phyloP scores from a whole-genome alignment of 768 basidiomycete species.

The Nevesoporus exiguus region DNA sequence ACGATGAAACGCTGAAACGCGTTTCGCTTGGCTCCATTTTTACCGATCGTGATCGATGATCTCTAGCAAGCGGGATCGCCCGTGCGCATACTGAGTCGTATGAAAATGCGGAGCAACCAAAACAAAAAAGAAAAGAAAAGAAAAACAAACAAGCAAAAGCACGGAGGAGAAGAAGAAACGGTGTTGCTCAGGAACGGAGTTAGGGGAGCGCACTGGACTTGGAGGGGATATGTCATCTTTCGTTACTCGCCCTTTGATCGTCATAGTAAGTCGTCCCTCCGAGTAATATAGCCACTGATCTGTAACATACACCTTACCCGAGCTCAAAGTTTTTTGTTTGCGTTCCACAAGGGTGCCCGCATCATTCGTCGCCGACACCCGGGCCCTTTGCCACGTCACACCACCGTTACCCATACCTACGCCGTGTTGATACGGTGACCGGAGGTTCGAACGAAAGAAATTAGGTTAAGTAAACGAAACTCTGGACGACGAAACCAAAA shows the following conservation, averaged over 20 bases:
- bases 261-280: too few species aligned
- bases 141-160: too few species aligned
- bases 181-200: too few species aligned
- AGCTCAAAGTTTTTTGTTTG: conserved; percentile 5
- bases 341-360: background rate
- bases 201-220: too few species aligned
- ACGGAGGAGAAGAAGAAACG: too few species aligned
- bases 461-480: background rate
- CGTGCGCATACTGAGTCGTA: background rate
- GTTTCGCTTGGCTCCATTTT: background rate
- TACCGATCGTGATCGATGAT: background rate
- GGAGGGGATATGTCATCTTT: background rate
- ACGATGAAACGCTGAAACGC: background rate
- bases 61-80: background rate
- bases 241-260: background rate
- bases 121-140: too few species aligned
- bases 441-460: conserved; percentile 2
- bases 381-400: conserved; percentile 20
- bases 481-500: too few species aligned
- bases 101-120: background rate
- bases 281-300: background rate
- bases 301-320: conserved; percentile 9
- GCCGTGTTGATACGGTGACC: conserved; percentile 22
- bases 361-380: conserved; percentile 8
- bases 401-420: background rate